Evolutionary conservation across 2,329 filamentous ascomycete genomes (phyloP).

Genomic region (Aureobasidium pullulans): DNA sequence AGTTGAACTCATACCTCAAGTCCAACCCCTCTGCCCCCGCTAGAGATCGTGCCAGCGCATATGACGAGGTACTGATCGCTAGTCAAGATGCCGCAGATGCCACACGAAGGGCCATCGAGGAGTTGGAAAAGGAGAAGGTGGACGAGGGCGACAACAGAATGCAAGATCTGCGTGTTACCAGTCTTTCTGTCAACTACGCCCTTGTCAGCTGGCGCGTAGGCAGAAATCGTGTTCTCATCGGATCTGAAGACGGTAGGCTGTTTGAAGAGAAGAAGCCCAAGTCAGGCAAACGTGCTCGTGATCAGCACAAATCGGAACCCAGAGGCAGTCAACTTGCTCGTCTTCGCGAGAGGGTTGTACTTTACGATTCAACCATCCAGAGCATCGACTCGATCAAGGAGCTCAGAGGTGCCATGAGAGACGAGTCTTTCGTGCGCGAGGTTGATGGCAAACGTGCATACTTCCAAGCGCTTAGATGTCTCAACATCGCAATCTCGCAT

Average conservation of each 20-base stretch:
- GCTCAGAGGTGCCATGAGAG: slow-evolving; percentile 80
- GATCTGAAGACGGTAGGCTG: slow-evolving; percentile 68
- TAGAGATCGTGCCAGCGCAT: slow-evolving; percentile 70
- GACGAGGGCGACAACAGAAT: slow-evolving; percentile 77
- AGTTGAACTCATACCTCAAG: slow-evolving; percentile 42
- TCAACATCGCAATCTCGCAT: slow-evolving; percentile 81
- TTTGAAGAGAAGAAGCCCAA: slow-evolving; percentile 47
- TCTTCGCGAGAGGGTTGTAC: slow-evolving; percentile 75
- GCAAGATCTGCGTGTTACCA: slow-evolving; percentile 87
- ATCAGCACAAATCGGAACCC: slow-evolving; percentile 54
- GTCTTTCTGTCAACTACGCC: slow-evolving; percentile 88
- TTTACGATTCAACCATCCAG: slow-evolving; percentile 87
- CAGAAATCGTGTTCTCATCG: slow-evolving; percentile 80
- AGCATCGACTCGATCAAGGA: slow-evolving; percentile 87
- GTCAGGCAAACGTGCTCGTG: slow-evolving; percentile 45
- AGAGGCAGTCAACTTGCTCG: slow-evolving; percentile 69
- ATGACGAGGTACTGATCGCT: slow-evolving; percentile 82
- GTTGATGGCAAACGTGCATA: slow-evolving; percentile 73
- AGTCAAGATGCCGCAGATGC: slow-evolving; percentile 93
- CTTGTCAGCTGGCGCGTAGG: slow-evolving; percentile 93
- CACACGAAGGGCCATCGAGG: slow-evolving; percentile 87
- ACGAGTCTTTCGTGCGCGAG: slow-evolving; percentile 66
- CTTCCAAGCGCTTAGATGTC: slow-evolving; percentile 78
- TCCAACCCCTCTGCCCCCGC: slow-evolving; percentile 34
- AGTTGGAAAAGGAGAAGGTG: slow-evolving; percentile 74